Evolutionary conservation across 805 yeast species (phyloP), one percentile per base, ranked within the genome.

Genomic region (Nakazawaea populi): DNA sequence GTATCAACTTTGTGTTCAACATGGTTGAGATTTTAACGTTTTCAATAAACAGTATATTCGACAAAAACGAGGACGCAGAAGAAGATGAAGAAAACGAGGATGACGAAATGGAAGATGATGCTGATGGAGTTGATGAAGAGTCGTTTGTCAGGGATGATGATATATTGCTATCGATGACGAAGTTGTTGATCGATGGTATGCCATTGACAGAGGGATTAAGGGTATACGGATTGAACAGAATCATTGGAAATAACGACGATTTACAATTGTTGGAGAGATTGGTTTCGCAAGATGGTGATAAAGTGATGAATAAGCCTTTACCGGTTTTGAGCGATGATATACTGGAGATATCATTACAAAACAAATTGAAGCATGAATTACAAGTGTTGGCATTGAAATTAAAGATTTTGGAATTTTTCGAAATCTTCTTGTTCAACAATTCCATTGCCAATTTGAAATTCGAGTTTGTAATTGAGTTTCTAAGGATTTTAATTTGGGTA

Each of bases 211-310:
- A 64, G 4, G 75, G 71, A 52, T 72, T 77, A 57, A 65, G 71
- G 56, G 67, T 79, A 44, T 77, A 68, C 56, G 87, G 88, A 0
- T 63, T 83, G 44, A 82, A 79, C 59, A 60, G 84, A 52, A 54
- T 71, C 4, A 48, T 79, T 32, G 88, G 88, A 0, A 76, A 78
- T 55, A 79, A 77, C 53, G 50, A 55, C 1, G 79, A 76, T 57
- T 65, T 71, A 31, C 55, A 54, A 10, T 67, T 77, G 18, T 57
- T 83, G 35, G 74, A 74, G 24, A 61, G 67, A 31, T 60, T 77
- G 3, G 65, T 79, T 4, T 78, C 82, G 1, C 18, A 52, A 6
- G 43, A 54, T 30, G n/a, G 49, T 30, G 40, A 7, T 18, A n/a
- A 36, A 11, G 35, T 7, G 14, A 9, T 29, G 8, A 36, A 4